Evolutionary conservation across 2,329 filamentous ascomycete species (phyloP).

Genomic region (Diaporthe sp.): DNA sequence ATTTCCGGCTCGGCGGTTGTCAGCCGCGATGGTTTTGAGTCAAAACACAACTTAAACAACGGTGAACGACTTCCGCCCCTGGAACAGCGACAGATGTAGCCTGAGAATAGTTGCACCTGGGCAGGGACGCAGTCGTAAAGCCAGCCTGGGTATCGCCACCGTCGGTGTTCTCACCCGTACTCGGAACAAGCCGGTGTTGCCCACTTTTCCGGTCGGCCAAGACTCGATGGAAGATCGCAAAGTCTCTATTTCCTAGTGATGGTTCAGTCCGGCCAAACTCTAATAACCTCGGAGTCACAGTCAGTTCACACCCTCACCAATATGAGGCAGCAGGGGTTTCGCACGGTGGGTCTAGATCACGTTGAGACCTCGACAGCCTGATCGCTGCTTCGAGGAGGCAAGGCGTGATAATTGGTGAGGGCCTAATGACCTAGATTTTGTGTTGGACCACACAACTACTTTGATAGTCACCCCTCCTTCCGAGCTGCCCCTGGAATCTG

Average conservation of each 20-base stretch:
- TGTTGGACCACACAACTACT: background rate
- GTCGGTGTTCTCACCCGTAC: background rate
- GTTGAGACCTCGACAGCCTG: background rate
- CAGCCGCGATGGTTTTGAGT: background rate
- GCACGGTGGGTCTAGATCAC: background rate
- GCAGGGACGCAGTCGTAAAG: background rate
- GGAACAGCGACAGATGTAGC: background rate
- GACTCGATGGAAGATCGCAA: background rate
- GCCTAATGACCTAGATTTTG: background rate
- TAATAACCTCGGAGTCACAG: background rate
- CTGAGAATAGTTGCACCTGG: background rate
- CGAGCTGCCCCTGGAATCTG: background rate
- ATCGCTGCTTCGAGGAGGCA: constrained; percentile 18
- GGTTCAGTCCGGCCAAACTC: constrained; percentile 21
- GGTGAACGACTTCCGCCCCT: background rate
- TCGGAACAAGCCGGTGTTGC: constrained; percentile 1
- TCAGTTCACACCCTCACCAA: background rate
- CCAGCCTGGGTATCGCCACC: background rate
- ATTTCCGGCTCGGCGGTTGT: background rate
- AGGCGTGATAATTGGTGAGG: background rate
- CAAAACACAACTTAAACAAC: background rate
- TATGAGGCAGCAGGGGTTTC: constrained; percentile 12
- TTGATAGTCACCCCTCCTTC: background rate
- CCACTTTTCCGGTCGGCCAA: background rate
- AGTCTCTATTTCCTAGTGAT: background rate